These are phyloP conservation scores for Begonia peltatifolia DNA, from an alignment of 306 rosid species.

Conservation along the genomic window DNA sequence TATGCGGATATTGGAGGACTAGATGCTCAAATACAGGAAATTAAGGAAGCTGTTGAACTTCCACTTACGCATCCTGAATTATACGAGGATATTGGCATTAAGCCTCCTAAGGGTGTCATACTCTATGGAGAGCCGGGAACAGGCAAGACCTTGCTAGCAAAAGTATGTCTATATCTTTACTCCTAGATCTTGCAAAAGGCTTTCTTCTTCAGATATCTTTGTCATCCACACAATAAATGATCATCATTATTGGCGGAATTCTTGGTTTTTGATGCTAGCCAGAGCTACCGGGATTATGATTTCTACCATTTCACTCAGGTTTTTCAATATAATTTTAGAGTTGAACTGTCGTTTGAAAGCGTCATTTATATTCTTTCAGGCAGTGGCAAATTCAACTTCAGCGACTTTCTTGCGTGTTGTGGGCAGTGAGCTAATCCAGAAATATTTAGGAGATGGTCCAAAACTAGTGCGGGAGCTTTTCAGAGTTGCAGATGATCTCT, in stretches of 20 bases:
- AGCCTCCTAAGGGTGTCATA: conserved; percentile 95
- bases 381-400: conserved; percentile 96
- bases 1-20: conserved; percentile 97
- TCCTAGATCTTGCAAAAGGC: no score
- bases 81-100: conserved; percentile 95
- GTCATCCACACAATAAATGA: background rate
- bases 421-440: conserved; percentile 95
- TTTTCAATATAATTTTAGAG: no score
- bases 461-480: conserved; percentile 94
- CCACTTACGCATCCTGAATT: conserved; percentile 93
- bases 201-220: conserved; percentile 1
- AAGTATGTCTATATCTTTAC: conserved; percentile 26
- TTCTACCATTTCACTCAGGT: no score
- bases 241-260: no score
- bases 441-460: conserved; percentile 96
- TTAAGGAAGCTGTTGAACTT: conserved; percentile 95
- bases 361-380: conserved; percentile 30
- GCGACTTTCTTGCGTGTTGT: conserved; percentile 97
- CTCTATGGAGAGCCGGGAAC: conserved; percentile 97
- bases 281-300: no score
- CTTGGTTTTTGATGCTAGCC: no score
- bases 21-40: conserved; percentile 97
- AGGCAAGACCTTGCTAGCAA: conserved; percentile 95
- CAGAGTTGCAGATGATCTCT: conserved; percentile 94
- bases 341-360: background rate